Conservation (phyloP, 257 asterid genomes). For the Echites panduratus region DNA sequence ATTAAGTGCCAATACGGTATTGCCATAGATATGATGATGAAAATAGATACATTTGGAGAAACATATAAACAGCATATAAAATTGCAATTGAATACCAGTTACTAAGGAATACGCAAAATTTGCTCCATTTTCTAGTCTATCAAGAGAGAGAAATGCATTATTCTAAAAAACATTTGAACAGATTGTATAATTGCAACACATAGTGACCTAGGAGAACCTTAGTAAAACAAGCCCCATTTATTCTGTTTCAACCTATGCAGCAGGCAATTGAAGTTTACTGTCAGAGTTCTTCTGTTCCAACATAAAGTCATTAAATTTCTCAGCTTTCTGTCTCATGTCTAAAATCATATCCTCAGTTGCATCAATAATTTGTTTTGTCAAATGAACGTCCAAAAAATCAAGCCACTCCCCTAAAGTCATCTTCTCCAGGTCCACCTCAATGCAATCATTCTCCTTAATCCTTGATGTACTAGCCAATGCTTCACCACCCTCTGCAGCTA, state of each 20-base stretch:
- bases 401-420: constrained; percentile 72
- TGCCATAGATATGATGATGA: no score
- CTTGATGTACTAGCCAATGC: constrained; percentile 31
- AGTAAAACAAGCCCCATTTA: neutral
- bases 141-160: neutral
- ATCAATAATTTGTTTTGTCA: constrained; percentile 58
- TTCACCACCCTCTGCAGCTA: constrained; percentile 16
- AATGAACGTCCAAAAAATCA: constrained; percentile 42
- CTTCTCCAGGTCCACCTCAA: constrained; percentile 39
- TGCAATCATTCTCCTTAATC: constrained; percentile 13
- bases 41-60: no score
- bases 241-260: neutral
- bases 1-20: neutral
- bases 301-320: constrained; percentile 46
- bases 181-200: neutral
- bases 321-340: constrained; percentile 53
- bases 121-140: neutral
- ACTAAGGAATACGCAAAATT: no score
- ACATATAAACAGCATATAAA: no score
- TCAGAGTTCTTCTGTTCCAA: constrained; percentile 44
- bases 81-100: no score
- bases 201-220: neutral
- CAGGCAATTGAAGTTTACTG: constrained; percentile 8
- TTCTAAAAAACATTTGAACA: no score
- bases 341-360: constrained; percentile 52